Base-by-base conservation (phyloP, 2,329 filamentous ascomycete genomes). In the Epichloe festucae region DNA sequence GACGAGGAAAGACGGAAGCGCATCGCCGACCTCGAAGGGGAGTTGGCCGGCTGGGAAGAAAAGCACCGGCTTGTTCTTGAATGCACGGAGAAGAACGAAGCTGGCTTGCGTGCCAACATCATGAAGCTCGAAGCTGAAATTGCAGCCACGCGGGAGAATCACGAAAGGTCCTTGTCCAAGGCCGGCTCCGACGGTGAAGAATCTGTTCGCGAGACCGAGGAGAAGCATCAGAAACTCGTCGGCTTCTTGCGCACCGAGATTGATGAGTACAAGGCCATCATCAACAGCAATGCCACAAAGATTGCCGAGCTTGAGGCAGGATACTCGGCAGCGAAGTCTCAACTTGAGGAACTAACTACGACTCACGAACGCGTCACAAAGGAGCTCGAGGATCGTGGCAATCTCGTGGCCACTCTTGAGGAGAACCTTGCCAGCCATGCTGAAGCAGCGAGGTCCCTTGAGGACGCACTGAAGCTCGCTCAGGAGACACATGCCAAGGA, bases 261-360 rank as follows among this genome's bases (percentile, higher is more conserved):
- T 50, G 82, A 90, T 49, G 82, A 89, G 62, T 89, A 95, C 69
- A 90, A 87, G 69, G 71, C 76, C 3, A 79, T 86, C 39, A 84
- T 94, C 59, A 76, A 78, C 56, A 76, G 73, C 57, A 87, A 90
- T 59, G 73, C 81, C 12, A 64, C 76, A 40, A 87, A 83, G 59
- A 82, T 95, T 34, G 75, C 81, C 3, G 79, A 86, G 57, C 74
- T 95, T 14, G 89, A 95, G 66, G 70, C 82, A 56, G 79, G 84
- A 4, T 85, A 94, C 62, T 67, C 77, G 35, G 75, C 76, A 27
- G 78, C 85, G 48, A 79, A 81, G 60, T 69, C 76, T 46, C 78
- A 91, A 59, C 75, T 94, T 11, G 79, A 87, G 40, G 77, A 85
- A 50, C 77, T 84, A 44, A 73, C 76, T 8, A 75, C 79, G 49